Conservation (phyloP, 371 early-diverging fungal genomes). For the Funneliformis caledonium region DNA sequence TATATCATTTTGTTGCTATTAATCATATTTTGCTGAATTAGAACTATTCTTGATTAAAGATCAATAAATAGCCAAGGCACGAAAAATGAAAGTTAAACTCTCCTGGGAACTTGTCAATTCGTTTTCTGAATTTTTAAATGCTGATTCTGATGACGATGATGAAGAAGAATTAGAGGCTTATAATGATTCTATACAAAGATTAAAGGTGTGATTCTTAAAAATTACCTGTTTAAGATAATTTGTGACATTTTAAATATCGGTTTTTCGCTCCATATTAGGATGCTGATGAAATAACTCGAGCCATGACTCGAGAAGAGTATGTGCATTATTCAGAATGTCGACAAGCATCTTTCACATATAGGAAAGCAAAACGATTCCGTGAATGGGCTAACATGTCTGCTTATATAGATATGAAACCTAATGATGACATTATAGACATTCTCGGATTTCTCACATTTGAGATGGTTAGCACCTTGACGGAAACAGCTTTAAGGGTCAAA, state of each 20-base stretch:
- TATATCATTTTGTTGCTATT: not conserved
- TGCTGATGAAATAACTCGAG: constrained; percentile 91
- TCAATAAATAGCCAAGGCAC: constrained; percentile 43
- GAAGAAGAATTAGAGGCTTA: constrained; percentile 88
- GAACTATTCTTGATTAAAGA: constrained; percentile 9
- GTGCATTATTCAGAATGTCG: constrained; percentile 98
- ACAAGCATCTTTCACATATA: constrained; percentile 96
- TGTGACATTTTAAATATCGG: not conserved
- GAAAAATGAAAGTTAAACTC: constrained; percentile 79
- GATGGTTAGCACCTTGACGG: constrained; percentile 92
- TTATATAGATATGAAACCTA: constrained; percentile 87
- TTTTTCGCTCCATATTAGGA: constrained; percentile 46
- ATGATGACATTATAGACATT: constrained; percentile 95
- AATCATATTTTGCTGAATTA: not conserved
- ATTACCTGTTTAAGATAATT: not conserved
- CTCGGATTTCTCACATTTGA: constrained; percentile 97
- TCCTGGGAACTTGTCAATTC: constrained; percentile 89
- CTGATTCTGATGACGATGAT: constrained; percentile 81
- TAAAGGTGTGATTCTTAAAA: constrained; percentile 48
- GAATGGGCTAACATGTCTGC: constrained; percentile 94
- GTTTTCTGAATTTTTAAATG: constrained; percentile 74
- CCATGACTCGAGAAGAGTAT: constrained; percentile 98
- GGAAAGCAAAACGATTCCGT: constrained; percentile 92
- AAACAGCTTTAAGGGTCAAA: constrained; percentile 84
- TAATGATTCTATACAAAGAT: constrained; percentile 80